phyloP scores from a whole-genome alignment of 805 yeast genomes.

The Candida maesae region DNA sequence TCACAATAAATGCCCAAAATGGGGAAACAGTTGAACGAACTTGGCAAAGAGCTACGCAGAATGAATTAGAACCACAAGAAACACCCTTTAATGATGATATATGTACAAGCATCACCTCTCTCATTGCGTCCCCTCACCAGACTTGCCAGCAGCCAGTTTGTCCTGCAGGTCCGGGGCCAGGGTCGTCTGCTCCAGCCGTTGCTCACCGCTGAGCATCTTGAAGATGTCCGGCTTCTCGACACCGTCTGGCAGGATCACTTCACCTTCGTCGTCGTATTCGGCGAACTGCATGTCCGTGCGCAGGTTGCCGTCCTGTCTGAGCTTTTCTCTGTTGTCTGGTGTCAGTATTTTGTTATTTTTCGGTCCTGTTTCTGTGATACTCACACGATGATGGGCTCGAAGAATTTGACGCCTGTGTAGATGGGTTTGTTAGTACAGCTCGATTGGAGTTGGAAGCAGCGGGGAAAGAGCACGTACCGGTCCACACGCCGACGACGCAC shows the following conservation, averaged over 20 bases:
- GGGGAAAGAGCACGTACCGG: too few relatives aligned
- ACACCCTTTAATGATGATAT: background rate
- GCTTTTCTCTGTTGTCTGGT: conserved; percentile 43
- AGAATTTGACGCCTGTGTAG: conserved; percentile 52
- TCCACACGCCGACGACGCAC: conserved; percentile 40
- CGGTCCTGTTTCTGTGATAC: conserved; percentile 27
- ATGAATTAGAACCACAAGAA: background rate
- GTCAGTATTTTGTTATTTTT: conserved; percentile 6
- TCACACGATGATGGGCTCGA: conserved; percentile 69
- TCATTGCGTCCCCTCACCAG: background rate
- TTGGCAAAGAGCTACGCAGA: background rate
- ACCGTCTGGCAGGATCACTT: conserved; percentile 27
- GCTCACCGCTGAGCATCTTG: conserved; percentile 11
- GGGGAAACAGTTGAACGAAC: too few relatives aligned
- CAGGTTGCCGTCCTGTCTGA: conserved; percentile 61
- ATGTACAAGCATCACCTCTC: background rate
- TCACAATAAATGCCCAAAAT: too few relatives aligned
- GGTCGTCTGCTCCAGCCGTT: conserved; percentile 13
- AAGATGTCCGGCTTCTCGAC: conserved; percentile 13
- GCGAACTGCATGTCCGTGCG: conserved; percentile 59
- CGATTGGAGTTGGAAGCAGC: too few relatives aligned
- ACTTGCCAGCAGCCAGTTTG: conserved; percentile 2
- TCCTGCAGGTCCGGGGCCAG: conserved; percentile 9
- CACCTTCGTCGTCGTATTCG: conserved; percentile 45
- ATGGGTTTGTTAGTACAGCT: conserved; percentile 2